phyloP scores from a whole-genome alignment of 2,329 filamentous ascomycete genomes.

The Aspergillus spinulosporus region DNA sequence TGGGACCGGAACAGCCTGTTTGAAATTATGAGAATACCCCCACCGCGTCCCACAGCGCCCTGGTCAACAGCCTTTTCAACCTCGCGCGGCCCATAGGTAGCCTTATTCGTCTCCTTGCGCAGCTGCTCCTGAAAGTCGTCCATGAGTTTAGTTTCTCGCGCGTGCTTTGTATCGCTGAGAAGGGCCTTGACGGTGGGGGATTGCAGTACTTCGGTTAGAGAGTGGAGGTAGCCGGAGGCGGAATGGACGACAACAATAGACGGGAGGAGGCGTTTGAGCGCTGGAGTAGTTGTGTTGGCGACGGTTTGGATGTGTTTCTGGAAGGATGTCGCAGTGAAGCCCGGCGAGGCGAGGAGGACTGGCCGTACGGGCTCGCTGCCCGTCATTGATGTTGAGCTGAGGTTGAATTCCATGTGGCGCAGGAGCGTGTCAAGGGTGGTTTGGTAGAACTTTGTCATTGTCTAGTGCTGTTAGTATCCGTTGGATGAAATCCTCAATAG shows the following conservation, averaged over 20 bases:
- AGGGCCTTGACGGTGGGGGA: conserved; percentile 74
- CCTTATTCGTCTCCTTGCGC: conserved; percentile 79
- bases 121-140: conserved; percentile 78
- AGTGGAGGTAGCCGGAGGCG: conserved; percentile 81
- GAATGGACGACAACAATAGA: conserved; percentile 72
- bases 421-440: conserved; percentile 73
- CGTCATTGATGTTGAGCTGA: conserved; percentile 39
- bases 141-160: conserved; percentile 78
- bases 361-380: conserved; percentile 51
- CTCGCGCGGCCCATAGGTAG: conserved; percentile 84
- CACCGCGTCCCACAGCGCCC: conserved; percentile 83
- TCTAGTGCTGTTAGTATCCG: conserved; percentile 43
- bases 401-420: conserved; percentile 72
- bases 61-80: conserved; percentile 81
- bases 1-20: conserved; percentile 85
- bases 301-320: conserved; percentile 67
- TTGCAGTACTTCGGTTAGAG: conserved; percentile 81
- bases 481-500: neutral
- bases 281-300: conserved; percentile 60
- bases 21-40: conserved; percentile 80
- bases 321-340: conserved; percentile 81
- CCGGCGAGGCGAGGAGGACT: conserved; percentile 81
- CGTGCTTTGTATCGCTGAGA: conserved; percentile 84
- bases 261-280: conserved; percentile 67
- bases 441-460: conserved; percentile 74